These are phyloP conservation scores for Syncephalastrum racemosum DNA, from an alignment of 371 early-diverging fungal species.

Conservation along the genomic window DNA sequence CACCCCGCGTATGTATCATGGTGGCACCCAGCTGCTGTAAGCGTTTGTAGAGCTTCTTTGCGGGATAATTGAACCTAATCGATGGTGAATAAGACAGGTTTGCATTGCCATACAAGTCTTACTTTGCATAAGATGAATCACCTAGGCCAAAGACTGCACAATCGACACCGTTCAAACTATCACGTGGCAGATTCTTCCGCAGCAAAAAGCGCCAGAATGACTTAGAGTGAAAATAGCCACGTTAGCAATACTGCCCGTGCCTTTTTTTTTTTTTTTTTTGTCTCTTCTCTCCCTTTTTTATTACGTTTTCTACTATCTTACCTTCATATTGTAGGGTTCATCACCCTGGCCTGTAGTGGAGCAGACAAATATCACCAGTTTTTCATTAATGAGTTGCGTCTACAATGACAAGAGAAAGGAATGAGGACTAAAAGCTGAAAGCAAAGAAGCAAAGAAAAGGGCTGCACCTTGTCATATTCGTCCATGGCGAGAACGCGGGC, in stretches of 20 bases:
- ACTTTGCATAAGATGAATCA: constrained; percentile 91
- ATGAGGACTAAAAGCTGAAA: constrained; percentile 5
- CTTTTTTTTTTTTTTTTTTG: not conserved
- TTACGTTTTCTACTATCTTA: too few species aligned
- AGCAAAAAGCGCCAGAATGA: constrained; percentile 89
- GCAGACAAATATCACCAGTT: constrained; percentile 84
- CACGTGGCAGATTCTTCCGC: constrained; percentile 70
- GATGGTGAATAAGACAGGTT: not conserved
- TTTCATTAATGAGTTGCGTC: constrained; percentile 60
- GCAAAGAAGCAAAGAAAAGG: constrained; percentile 4
- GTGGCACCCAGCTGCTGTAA: constrained; percentile 88
- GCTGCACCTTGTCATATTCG: constrained; percentile 65
- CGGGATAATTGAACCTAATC: constrained; percentile 90
- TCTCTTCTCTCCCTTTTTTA: too few species aligned
- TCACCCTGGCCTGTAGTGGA: constrained; percentile 96
- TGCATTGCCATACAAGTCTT: constrained; percentile 11
- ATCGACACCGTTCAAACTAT: constrained; percentile 62
- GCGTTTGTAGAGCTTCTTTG: constrained; percentile 90
- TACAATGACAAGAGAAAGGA: constrained; percentile 19
- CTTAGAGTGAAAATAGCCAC: constrained; percentile 18
- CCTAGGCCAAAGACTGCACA: constrained; percentile 94
- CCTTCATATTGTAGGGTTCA: constrained; percentile 91
- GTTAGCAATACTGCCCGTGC: not conserved
- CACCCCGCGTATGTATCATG: constrained; percentile 72
- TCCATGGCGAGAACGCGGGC: constrained; percentile 74